These are phyloP conservation scores for Dillenia suffruticosa DNA, from an alignment of 164 flowering plant genomes.

Conservation along the genomic window DNA sequence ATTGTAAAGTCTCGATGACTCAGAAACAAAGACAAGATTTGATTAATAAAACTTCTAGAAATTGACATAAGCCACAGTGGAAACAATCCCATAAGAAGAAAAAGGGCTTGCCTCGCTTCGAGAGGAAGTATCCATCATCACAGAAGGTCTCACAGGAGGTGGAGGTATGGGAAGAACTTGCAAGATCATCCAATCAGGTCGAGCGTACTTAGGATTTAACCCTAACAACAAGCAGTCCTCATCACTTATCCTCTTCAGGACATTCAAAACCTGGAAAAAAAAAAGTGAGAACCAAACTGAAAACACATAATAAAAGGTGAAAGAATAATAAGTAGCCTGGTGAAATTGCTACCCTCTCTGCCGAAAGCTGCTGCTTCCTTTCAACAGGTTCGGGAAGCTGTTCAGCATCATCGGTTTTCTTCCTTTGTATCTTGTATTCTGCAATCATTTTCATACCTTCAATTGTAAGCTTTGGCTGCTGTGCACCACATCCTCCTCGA, in stretches of 20 bases:
- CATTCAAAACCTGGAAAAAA: conserved; percentile 64
- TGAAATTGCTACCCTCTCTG: conserved; percentile 61
- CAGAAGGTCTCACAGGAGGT: conserved; percentile 99
- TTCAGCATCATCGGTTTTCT: conserved; percentile 88
- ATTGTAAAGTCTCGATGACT: too few relatives aligned
- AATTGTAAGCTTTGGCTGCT: conserved; percentile 87
- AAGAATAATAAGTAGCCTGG: neutral
- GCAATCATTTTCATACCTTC: conserved; percentile 99
- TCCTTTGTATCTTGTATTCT: conserved; percentile 81
- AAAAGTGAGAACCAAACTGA: neutral
- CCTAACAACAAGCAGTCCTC: conserved; percentile 82
- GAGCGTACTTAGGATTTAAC: conserved; percentile 86
- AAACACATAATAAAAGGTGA: neutral
- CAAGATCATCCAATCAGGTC: conserved; percentile 99
- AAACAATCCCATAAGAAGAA: neutral
- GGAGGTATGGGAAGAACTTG: conserved; percentile 99
- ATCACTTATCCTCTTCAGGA: conserved; percentile 91
- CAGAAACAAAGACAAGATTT: too few relatives aligned
- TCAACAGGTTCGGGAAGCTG: conserved; percentile 99
- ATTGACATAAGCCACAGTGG: neutral
- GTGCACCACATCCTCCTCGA: conserved; percentile 97
- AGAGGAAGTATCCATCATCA: conserved; percentile 98
- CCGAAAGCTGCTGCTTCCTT: conserved; percentile 89
- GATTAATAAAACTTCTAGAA: neutral
- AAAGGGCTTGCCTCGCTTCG: conserved; percentile 82